Evolutionary conservation across 345 rosid species (phyloP).

Genomic region (Eucalyptus marginata): DNA sequence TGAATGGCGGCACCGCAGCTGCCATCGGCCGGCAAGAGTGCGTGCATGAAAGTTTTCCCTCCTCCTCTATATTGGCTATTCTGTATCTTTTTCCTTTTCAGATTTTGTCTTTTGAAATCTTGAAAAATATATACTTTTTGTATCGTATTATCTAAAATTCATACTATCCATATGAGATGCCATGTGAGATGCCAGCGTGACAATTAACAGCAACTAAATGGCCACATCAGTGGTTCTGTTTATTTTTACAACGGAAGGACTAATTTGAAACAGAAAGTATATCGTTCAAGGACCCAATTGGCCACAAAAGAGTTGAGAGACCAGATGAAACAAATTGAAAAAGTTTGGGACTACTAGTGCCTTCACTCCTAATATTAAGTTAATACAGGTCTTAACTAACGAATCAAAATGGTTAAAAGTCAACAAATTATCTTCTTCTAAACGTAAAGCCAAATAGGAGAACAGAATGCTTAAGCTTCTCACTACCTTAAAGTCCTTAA

Average conservation of each 20-base stretch:
- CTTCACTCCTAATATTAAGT: neutral
- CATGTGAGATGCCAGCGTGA: neutral
- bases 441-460: neutral
- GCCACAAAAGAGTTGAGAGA: neutral
- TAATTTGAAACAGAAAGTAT: neutral
- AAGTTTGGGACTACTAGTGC: neutral
- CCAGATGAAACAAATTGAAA: neutral
- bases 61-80: neutral
- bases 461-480: neutral
- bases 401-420: neutral
- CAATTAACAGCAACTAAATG: neutral
- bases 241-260: neutral
- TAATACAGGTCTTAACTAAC: neutral
- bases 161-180: neutral
- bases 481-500: neutral
- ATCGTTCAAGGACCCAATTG: neutral
- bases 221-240: neutral
- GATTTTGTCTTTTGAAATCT: neutral
- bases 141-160: neutral
- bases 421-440: neutral
- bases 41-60: neutral
- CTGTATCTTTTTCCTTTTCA: neutral
- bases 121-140: neutral
- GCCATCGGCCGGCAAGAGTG: neutral
- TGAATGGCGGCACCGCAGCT: neutral